These are phyloP conservation scores for Tuber aestivum DNA, from an alignment of 495 filamentous ascomycete genomes.

Conservation along the genomic window DNA sequence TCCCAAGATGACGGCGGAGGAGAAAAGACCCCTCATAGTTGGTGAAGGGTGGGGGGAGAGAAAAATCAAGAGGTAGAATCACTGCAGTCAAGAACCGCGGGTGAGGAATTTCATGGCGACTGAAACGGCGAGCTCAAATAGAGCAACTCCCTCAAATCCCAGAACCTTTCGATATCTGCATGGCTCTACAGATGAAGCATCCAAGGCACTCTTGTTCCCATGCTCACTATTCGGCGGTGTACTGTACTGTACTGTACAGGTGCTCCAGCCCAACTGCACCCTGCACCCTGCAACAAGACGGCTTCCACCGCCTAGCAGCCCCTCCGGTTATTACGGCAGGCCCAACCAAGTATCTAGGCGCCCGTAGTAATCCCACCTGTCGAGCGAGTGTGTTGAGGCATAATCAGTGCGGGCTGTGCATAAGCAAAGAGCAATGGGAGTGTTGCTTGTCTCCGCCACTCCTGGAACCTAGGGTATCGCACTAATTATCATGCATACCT, in stretches of 20 bases:
- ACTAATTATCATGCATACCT: background rate
- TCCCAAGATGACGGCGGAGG: slow-evolving; percentile 12
- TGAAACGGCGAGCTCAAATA: slow-evolving; percentile 12
- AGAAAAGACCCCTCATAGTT: slow-evolving; percentile 19
- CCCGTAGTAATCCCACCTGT: background rate
- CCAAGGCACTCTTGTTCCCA: background rate
- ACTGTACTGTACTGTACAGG: no score
- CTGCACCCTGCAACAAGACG: background rate
- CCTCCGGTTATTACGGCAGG: background rate
- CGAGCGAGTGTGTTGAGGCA: background rate
- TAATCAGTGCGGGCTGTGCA: background rate
- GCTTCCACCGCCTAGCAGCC: background rate
- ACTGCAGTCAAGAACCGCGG: background rate
- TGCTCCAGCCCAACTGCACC: background rate
- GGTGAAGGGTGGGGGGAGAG: background rate
- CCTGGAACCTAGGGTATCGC: background rate
- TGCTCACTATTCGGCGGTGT: background rate
- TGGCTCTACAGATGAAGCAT: background rate
- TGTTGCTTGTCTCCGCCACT: background rate
- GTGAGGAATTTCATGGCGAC: background rate
- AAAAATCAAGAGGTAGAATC: background rate
- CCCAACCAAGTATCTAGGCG: background rate
- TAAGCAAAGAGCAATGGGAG: background rate
- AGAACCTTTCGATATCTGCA: background rate
- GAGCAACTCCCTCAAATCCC: background rate